A percentile compares a stretch with the other conserved stretches of the same genome.
Evolutionary conservation across 148 eudicot species (phyloP).

Genomic region (Heliamphora exappendiculata): DNA sequence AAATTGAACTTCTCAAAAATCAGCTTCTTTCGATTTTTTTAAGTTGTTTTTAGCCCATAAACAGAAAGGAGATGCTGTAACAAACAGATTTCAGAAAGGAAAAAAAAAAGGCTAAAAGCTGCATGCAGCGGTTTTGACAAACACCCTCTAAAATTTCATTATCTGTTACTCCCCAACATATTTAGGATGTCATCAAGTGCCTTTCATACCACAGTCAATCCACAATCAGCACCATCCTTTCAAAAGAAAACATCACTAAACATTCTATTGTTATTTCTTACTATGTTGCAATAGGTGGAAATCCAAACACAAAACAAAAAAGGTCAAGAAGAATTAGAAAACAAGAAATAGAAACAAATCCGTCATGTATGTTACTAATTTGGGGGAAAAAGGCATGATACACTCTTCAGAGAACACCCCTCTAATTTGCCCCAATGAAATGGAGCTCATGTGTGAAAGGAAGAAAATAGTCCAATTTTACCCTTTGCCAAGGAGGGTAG

Average conservation of each 20-base stretch:
- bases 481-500: conserved; percentile 57
- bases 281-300: not conserved
- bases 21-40: too few relatives aligned
- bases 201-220: not conserved
- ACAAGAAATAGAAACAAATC: not conserved
- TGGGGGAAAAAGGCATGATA: not conserved
- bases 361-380: not conserved
- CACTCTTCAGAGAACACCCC: not conserved
- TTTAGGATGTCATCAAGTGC: not conserved
- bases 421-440: not conserved
- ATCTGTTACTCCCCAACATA: too few relatives aligned
- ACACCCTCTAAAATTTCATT: too few relatives aligned
- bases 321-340: not conserved
- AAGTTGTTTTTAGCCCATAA: too few relatives aligned
- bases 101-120: too few relatives aligned
- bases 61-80: too few relatives aligned
- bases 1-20: too few relatives aligned
- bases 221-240: not conserved
- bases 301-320: not conserved
- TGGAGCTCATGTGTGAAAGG: not conserved
- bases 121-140: too few relatives aligned
- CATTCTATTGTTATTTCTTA: not conserved
- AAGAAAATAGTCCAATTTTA: conserved; percentile 13
- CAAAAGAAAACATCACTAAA: not conserved
- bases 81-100: too few relatives aligned